Evolutionary conservation across 768 basidiomycete genomes (phyloP), one percentile per base, ranked within the genome.

Genomic region (Amanita jacksonii): DNA sequence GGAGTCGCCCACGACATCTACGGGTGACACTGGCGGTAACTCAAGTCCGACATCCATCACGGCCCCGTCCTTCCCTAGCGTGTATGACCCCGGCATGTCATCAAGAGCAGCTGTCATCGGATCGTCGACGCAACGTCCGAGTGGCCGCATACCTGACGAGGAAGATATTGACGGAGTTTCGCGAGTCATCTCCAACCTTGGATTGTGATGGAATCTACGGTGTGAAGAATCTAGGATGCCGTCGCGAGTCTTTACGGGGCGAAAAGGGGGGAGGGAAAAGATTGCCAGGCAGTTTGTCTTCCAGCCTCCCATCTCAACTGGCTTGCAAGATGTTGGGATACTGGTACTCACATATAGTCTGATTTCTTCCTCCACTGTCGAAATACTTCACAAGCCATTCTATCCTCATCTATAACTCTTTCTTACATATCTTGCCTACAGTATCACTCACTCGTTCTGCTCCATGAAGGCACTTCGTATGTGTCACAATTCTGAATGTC

Each of bases 41-140:
- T 85, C 84, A 32, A 88, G 83, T 53, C 85, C 85, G n/a, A 77
- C 74, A 22, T 86, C 84, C 20, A 77, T 68, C 22, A 83, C 82
- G 5, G 81, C 82, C 15, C 86, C 86, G 34, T 81, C 76, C 8
- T 90, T 89, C 66, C 87, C 86, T 10, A 88, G 85, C 52, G 87
- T 90, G 8, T 89, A 89, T 57, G 85, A 77, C 1, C 76, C 81
- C 3, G 74, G 79, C 40, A 62, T 70, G 41, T 65, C 71, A 8
- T 51, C 62, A 19, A 61, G 66, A 44, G 66, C 69, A 33, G 61
- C 69, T 4, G 65, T 72, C 20, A 20, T 45, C 12, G 70, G 71
- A 9, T 54, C 66, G 18, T 66, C 69, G 41, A 59, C 61, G 16
- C 74, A 72, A 50, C 38, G 8, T 15, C 61, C 69, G 49, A 63